Evolutionary conservation across 257 asterid genomes (phyloP).

Genomic region (Mitragyna speciosa): DNA sequence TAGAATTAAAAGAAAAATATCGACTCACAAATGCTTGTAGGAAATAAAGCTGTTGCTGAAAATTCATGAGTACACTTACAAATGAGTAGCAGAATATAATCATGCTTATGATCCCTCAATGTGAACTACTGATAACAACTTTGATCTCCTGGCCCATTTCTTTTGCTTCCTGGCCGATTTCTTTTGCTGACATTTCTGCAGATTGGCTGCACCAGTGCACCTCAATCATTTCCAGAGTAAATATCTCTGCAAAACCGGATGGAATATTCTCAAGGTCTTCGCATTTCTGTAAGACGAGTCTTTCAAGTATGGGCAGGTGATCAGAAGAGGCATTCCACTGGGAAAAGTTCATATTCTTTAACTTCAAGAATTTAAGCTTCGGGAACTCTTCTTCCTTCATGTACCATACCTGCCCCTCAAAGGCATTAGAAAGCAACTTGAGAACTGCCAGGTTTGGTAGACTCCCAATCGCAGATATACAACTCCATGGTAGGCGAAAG

Average conservation of each 20-base stretch:
- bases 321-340: slow-evolving; percentile 5
- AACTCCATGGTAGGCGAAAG: background rate
- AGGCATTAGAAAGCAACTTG: background rate
- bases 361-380: slow-evolving; percentile 4
- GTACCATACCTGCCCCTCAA: background rate
- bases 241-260: background rate
- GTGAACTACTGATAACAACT: background rate
- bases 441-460: slow-evolving; percentile 11
- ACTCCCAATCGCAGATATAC: background rate
- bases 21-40: background rate
- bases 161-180: background rate
- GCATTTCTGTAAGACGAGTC: background rate
- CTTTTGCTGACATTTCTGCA: slow-evolving; percentile 1
- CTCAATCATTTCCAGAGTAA: background rate
- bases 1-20: too few species aligned
- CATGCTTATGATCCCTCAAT: background rate
- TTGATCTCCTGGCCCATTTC: background rate
- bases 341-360: background rate
- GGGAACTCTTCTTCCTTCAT: background rate
- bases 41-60: too few species aligned
- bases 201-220: slow-evolving; percentile 3
- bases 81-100: background rate
- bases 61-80: background rate
- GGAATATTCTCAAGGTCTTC: background rate
- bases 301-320: slow-evolving; percentile 8